Conservation (phyloP, 805 yeast species). For the Myxozyma melibiosi region DNA sequence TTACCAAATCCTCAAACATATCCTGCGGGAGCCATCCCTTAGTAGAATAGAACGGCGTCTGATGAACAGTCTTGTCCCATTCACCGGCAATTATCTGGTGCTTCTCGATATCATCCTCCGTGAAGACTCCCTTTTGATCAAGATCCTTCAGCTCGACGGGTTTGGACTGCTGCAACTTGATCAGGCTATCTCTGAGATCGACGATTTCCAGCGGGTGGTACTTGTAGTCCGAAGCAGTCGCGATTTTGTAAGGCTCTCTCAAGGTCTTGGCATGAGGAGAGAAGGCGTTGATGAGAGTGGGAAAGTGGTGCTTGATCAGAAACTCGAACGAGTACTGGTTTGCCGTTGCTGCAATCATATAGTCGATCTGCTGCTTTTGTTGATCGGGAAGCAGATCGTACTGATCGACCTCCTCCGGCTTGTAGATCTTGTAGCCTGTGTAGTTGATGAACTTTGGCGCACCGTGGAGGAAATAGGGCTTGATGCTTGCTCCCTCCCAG, state of each 20-base stretch:
- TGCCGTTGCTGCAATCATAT: slow-evolving; percentile 86
- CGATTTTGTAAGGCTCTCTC: slow-evolving; percentile 39
- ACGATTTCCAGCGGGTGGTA: slow-evolving; percentile 46
- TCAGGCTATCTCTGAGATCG: slow-evolving; percentile 40
- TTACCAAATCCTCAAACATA: slow-evolving; percentile 71
- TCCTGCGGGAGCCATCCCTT: slow-evolving; percentile 97
- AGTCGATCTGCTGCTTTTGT: slow-evolving; percentile 78
- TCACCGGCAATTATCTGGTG: slow-evolving; percentile 61
- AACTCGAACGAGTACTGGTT: slow-evolving; percentile 88
- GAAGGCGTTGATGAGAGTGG: slow-evolving; percentile 74
- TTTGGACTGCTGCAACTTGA: slow-evolving; percentile 39
- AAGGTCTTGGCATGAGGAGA: slow-evolving; percentile 70
- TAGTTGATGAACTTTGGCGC: slow-evolving; percentile 85
- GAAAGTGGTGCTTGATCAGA: slow-evolving; percentile 63
- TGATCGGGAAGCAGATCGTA: slow-evolving; percentile 66
- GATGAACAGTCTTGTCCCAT: slow-evolving; percentile 67
- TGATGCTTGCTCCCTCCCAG: slow-evolving; percentile 76
- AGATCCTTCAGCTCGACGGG: slow-evolving; percentile 30
- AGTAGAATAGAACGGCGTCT: slow-evolving; percentile 83
- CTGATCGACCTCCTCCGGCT: slow-evolving; percentile 72
- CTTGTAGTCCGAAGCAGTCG: slow-evolving; percentile 25
- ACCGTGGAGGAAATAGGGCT: slow-evolving; percentile 76
- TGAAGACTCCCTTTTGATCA: slow-evolving; percentile 60
- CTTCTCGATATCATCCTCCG: slow-evolving; percentile 59
- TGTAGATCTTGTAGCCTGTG: slow-evolving; percentile 84